Evolutionary conservation across 768 basidiomycete species (phyloP), one percentile per base, ranked within the genome.

Genomic region (Pisolithus microcarpus): DNA sequence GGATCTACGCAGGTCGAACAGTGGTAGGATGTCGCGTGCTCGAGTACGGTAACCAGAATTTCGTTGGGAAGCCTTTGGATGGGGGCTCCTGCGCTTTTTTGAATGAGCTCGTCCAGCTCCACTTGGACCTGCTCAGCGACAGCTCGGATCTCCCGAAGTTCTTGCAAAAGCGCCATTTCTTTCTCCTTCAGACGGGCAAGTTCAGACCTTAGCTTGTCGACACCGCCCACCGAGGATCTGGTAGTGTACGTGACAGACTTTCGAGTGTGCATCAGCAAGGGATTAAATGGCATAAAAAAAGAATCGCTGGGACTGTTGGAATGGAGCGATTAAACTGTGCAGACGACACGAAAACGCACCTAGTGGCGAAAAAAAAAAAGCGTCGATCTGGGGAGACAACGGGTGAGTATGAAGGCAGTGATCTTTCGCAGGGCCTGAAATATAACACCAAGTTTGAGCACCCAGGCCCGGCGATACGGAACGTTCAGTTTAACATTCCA

Each of bases 41-140:
- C 42, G 13, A 50, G 24, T 16, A 50, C 37, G 19, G 28, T 19
- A 10, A 37, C 42, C 0, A 43, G 21, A 23, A 43, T 50, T 13
- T 43, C 49, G 49, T 50, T 43, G 34, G 49, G 49, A 7, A 50
- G 38, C 13, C 15, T 30, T 13, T 50, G 40, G 13, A 50, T 24
- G 34, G 36, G 42, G 5, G 49, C 18, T 21, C 31, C 34, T 21
- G 28, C 21, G 18, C 10, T 23, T 3, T 6, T 50, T 21, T 23
- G 40, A 21, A 50, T 9, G 30, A 43, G 31, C 19, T n/a, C 13
- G 18, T 50, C 42, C 18, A 50, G 34, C 7, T 43, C 31, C 13
- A 26, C 18, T 24, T 36, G 39, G 40, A 43, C 34, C 13, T 13
- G 31, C 11, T 23, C 28, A 24, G 42, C 31, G 3, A 6, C 34